Evolutionary conservation across 805 yeast genomes (phyloP), one percentile per base, ranked within the genome.

Genomic region (Metschnikowia continentalis): DNA sequence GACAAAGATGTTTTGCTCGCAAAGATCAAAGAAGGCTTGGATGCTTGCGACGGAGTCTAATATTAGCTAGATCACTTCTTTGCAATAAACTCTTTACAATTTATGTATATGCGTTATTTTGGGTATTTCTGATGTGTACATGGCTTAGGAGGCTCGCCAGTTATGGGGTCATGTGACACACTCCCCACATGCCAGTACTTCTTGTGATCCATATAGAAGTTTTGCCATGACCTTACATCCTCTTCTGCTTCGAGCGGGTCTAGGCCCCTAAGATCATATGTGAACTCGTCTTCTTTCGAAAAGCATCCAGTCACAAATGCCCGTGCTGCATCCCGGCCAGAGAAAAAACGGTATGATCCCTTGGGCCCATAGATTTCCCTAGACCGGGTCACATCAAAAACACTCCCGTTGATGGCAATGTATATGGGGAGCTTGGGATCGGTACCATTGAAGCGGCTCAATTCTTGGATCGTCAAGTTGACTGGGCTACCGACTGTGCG

Each of bases 301-400:
- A 86, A 81, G 58, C 90, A 86, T 2, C 91, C 91, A 1, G 89
- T 86, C 3, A 79, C 83, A 58, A 78, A 84, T 17, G 86, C 86
- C 30, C 91, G 68, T 2, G 90, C 83, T 37, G 82, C 79, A 63
- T 86, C 94, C 40, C 69, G 69, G 1, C 92, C 94, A 32, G 83
- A 76, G 59, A 86, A 77, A 39, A 74, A 67, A 8, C 71, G 59
- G 61, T 86, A 86, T 0, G 80, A 60, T 0, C 86, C 86, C 0
- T 72, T 66, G 0, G 83, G 83, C 0, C 86, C 87, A 62, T 86
- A 86, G 2, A 82, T 67, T 5, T 62, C 67, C 1, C 74, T 67
- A 11, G 78, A 68, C 0, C 75, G 65, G 1, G 81, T 67, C 6
- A 86, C 94, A 60, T 86, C 92, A 59, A 72, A 86, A 0, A 86